Evolutionary conservation across 2,329 filamentous ascomycete genomes (phyloP), one percentile per base, ranked within the genome.

Genomic region (Cytospora paraplurivora): DNA sequence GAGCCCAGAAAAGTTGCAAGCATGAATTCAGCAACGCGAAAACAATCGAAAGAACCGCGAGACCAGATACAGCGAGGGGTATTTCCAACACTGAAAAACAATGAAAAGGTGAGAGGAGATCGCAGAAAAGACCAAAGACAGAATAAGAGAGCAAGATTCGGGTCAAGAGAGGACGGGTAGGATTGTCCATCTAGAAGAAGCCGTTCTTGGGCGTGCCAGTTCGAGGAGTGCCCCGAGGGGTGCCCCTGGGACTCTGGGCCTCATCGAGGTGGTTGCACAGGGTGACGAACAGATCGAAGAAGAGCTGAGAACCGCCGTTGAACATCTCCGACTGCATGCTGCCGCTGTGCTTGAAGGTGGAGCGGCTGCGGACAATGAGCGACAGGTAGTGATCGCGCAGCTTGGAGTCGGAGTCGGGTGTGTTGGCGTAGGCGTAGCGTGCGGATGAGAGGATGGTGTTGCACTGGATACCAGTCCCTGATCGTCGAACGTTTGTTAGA

Each of bases 321-420:
- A 91, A 90, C 93, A 97, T 97, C 79, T 97, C 93, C 69, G 91
- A 85, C 78, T 97, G 93, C 93, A 97, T 96, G 7, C 93, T 97
- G 59, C 93, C 92, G 76, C 92, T 96, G 62, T 92, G 85, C 82
- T 96, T 97, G 78, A 97, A 97, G 2, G 92, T 96, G 73, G 85
- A 85, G 69, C 93, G 86, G 71, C 89, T 92, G 69, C 93, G 88
- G 74, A 97, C 96, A 76, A 97, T 96, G 73, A 97, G 86, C 19
- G 93, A 92, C 49, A 97, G 87, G 71, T 96, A 97, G 76, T 97
- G 93, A n/a, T 92, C 92, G 65, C 93, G 85, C 60, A 97, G 83
- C 76, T 93, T 93, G 17, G 91, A 94, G 79, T 97, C 93, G 27
- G 83, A 91, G 73, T 96, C 92, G 4, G 92, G 92, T 0, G 93